Percentiles rank a stretch among this genome's conserved stretches.
These are phyloP conservation scores for Podaxis carcinomalis DNA, from an alignment of 768 basidiomycete genomes.

Conservation along the genomic window DNA sequence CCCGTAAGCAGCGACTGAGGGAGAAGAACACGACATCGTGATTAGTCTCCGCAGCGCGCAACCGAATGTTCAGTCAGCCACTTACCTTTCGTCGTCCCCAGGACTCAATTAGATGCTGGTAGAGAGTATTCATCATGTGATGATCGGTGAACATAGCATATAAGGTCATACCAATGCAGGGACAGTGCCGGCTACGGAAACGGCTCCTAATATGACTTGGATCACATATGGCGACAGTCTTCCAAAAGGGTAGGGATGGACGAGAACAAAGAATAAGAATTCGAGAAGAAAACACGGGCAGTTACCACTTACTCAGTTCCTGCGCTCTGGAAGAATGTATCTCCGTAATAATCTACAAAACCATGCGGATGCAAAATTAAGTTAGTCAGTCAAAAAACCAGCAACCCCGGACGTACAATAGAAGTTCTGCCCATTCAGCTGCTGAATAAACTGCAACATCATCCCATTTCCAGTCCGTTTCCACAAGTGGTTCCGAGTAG, in stretches of 20 bases:
- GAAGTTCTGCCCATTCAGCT: slow-evolving; percentile 79
- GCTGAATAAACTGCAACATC: slow-evolving; percentile 81
- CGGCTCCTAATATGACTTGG: slow-evolving; percentile 69
- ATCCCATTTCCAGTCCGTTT: slow-evolving; percentile 76
- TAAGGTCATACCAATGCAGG: slow-evolving; percentile 51
- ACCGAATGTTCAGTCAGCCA: background rate
- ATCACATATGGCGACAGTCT: slow-evolving; percentile 71
- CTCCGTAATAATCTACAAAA: slow-evolving; percentile 65
- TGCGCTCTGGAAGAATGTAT: slow-evolving; percentile 75
- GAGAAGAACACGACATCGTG: background rate
- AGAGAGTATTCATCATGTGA: slow-evolving; percentile 1
- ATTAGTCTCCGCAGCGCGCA: background rate
- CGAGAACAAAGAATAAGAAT: background rate
- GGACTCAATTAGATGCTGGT: slow-evolving; percentile 57
- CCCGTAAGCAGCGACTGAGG: slow-evolving; percentile 61
- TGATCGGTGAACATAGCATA: background rate
- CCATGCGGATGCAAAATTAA: background rate
- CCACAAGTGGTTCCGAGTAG: slow-evolving; percentile 61
- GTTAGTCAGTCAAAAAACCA: background rate
- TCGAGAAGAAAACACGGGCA: background rate
- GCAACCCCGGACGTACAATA: slow-evolving; percentile 47
- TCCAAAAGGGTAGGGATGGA: background rate
- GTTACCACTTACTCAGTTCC: slow-evolving; percentile 47
- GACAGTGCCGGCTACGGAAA: slow-evolving; percentile 68
- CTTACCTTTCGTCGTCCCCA: slow-evolving; percentile 68